A percentile compares a stretch with the other conserved stretches of the same genome.
These are phyloP conservation scores for Craspedostauros australis DNA, from an alignment of 108 stramenopile genomes.

Conservation along the genomic window DNA sequence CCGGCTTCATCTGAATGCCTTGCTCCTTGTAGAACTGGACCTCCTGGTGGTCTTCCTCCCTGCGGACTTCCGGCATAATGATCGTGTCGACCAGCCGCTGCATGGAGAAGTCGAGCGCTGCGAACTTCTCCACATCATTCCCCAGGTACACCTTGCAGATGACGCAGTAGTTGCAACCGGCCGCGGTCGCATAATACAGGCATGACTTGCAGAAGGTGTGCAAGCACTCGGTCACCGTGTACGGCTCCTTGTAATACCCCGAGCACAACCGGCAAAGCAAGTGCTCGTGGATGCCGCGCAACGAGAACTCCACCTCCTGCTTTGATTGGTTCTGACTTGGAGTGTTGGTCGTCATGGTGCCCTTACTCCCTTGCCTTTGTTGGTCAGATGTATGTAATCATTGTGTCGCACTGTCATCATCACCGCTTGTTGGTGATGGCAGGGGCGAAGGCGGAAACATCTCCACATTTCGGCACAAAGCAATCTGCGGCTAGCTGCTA, in stretches of 20 bases:
- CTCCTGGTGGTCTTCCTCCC: conserved; percentile 3
- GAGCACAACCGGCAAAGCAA: conserved; percentile 49
- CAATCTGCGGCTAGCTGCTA: too few relatives aligned
- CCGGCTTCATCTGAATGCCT: conserved; percentile 1
- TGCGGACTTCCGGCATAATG: conserved; percentile 17
- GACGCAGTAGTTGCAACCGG: conserved; percentile 29
- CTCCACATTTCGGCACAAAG: too few relatives aligned
- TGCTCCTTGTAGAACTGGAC: neutral
- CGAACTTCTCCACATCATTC: conserved; percentile 30
- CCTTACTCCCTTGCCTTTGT: too few relatives aligned
- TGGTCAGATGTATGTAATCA: too few relatives aligned
- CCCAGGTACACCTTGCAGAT: conserved; percentile 33
- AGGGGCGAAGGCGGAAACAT: too few relatives aligned
- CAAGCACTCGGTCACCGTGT: conserved; percentile 60
- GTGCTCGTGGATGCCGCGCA: conserved; percentile 26
- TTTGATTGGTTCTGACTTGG: too few relatives aligned
- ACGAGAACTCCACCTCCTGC: conserved; percentile 33
- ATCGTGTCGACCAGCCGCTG: conserved; percentile 54
- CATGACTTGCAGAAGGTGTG: conserved; percentile 71
- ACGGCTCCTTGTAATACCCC: conserved; percentile 58
- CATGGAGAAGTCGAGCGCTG: conserved; percentile 43
- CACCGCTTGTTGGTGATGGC: too few relatives aligned
- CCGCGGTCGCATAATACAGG: conserved; percentile 30
- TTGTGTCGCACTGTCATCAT: too few relatives aligned
- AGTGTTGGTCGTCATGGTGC: too few relatives aligned